Conservation (phyloP, 768 basidiomycete genomes). For the Lactarius hengduanensis region DNA sequence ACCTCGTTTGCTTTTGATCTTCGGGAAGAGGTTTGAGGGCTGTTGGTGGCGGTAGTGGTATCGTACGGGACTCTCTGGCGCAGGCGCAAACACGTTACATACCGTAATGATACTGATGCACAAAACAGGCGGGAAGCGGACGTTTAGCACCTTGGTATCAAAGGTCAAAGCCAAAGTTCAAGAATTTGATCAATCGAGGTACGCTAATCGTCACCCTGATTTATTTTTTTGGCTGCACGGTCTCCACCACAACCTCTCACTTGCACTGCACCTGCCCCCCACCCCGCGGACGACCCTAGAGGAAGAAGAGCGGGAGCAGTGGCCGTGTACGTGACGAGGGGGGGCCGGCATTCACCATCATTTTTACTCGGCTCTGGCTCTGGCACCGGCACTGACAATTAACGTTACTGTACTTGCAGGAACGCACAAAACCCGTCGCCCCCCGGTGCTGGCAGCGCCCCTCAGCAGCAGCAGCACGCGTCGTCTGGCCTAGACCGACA, state of each 20-base stretch:
- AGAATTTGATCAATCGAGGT: slow-evolving; percentile 65
- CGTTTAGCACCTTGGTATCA: slow-evolving; percentile 64
- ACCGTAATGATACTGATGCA: neutral
- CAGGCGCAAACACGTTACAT: neutral
- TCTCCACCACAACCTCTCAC: no score
- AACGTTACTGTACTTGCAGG: slow-evolving; percentile 7
- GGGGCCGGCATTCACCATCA: neutral
- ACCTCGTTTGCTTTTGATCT: neutral
- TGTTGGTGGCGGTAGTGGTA: neutral
- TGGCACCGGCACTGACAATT: neutral
- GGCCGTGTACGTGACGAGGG: neutral
- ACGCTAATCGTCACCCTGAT: slow-evolving; percentile 6
- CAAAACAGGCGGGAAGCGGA: slow-evolving; percentile 60
- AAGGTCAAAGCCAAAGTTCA: slow-evolving; percentile 85
- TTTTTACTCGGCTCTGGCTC: neutral
- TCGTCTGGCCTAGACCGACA: slow-evolving; percentile 23
- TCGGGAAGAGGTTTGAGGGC: neutral
- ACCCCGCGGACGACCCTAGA: neutral
- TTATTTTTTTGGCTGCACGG: neutral
- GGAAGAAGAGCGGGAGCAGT: neutral
- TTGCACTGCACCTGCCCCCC: neutral
- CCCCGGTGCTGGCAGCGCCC: neutral
- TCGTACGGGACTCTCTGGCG: neutral
- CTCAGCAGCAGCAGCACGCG: neutral
- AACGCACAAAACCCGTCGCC: slow-evolving; percentile 7